These are phyloP conservation scores for Phlebiopsis flavidoalba DNA, from an alignment of 768 basidiomycete species.

Conservation along the genomic window DNA sequence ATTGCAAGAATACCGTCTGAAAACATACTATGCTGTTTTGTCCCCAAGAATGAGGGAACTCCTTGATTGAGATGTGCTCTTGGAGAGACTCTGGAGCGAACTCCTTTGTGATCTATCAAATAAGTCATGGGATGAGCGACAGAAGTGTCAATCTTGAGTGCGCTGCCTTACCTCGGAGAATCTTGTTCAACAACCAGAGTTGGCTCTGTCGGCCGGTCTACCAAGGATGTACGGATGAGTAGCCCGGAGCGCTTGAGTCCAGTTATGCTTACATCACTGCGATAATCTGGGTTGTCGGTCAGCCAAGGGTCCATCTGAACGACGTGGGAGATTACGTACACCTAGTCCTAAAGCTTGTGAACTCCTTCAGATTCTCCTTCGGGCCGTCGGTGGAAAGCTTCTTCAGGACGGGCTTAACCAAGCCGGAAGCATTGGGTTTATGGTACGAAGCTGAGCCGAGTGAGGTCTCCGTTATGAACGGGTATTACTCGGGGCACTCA, in stretches of 20 bases:
- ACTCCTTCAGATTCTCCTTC: constrained; percentile 55
- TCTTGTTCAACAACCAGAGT: constrained; percentile 66
- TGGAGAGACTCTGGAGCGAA: constrained; percentile 54
- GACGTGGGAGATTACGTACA: constrained; percentile 36
- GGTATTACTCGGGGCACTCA: background rate
- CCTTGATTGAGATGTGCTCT: constrained; percentile 54
- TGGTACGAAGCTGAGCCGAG: constrained; percentile 45
- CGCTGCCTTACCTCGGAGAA: constrained; percentile 47
- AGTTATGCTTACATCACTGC: constrained; percentile 54
- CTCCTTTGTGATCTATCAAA: constrained; percentile 54
- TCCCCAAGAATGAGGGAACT: constrained; percentile 79
- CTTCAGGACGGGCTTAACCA: constrained; percentile 56
- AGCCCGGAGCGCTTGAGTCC: background rate
- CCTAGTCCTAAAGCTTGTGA: constrained; percentile 70
- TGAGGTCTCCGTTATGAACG: background rate
- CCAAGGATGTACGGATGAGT: background rate
- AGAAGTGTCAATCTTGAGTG: background rate
- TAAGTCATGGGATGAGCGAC: background rate
- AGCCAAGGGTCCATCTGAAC: background rate
- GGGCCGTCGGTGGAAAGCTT: constrained; percentile 64
- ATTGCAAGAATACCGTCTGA: constrained; percentile 1
- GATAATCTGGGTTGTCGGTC: constrained; percentile 46
- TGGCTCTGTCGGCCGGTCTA: constrained; percentile 77
- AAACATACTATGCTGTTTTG: constrained; percentile 58
- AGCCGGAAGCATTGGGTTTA: constrained; percentile 53